A percentile compares a stretch with the other conserved stretches of the same genome.
Conservation (phyloP, 371 early-diverging fungal species). For the Mucor lusitanicus region DNA sequence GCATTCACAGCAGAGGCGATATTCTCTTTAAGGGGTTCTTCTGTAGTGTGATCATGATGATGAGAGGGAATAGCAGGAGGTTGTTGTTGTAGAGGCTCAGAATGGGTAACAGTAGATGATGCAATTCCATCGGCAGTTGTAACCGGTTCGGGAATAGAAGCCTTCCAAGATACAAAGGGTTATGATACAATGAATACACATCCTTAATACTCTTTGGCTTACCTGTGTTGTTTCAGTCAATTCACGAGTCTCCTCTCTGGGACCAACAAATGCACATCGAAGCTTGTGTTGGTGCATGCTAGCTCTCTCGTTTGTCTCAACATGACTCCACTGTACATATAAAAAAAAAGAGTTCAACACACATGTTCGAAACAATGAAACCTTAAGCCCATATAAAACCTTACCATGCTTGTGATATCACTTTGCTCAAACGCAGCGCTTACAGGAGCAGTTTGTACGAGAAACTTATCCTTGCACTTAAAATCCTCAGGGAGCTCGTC, state of each 20-base stretch:
- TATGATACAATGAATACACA: not conserved
- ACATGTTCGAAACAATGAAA: not conserved
- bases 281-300: slow-evolving; percentile 67
- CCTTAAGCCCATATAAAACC: not conserved
- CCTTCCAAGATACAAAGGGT: not conserved
- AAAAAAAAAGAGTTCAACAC: not conserved
- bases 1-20: not conserved
- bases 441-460: slow-evolving; percentile 85
- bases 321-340: slow-evolving; percentile 53
- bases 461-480: slow-evolving; percentile 94
- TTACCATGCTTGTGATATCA: slow-evolving; percentile 50
- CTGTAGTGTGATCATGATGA: not conserved
- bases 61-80: not conserved
- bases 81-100: not conserved
- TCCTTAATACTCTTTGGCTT: not conserved
- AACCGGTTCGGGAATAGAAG: slow-evolving; percentile 14
- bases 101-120: slow-evolving; percentile 1
- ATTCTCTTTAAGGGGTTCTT: not conserved
- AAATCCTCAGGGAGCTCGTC: slow-evolving; percentile 80
- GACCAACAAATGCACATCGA: slow-evolving; percentile 54
- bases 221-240: not conserved
- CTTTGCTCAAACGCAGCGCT: slow-evolving; percentile 64
- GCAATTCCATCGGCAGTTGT: slow-evolving; percentile 13
- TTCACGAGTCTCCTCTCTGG: slow-evolving; percentile 5
- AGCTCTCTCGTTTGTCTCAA: slow-evolving; percentile 53